Evolutionary conservation across 352 stramenopile species (phyloP).

Genomic region (Pythium biforme): DNA sequence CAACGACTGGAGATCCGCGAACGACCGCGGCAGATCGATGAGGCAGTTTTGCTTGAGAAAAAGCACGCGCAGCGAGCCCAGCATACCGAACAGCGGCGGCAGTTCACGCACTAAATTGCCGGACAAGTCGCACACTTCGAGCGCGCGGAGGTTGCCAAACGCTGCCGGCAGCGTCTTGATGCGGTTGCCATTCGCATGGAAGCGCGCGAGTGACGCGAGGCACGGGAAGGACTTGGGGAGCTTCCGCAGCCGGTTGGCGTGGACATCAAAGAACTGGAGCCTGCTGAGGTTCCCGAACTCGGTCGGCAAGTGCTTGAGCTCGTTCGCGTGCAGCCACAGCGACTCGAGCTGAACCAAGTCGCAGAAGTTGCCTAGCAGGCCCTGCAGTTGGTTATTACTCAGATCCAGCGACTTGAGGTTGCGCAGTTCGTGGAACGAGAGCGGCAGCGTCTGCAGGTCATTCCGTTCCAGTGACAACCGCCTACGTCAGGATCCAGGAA

Average conservation of each 20-base stretch:
- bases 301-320: slow-evolving; percentile 29
- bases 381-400: slow-evolving; percentile 43
- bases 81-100: slow-evolving; percentile 38
- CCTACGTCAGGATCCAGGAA: slow-evolving; percentile 29
- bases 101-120: slow-evolving; percentile 42
- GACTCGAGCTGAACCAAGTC: slow-evolving; percentile 36
- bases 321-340: slow-evolving; percentile 42
- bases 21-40: slow-evolving; percentile 40
- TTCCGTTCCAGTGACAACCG: slow-evolving; percentile 50
- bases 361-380: slow-evolving; percentile 54
- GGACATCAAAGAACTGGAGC: slow-evolving; percentile 42
- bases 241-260: slow-evolving; percentile 39
- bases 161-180: slow-evolving; percentile 39
- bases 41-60: slow-evolving; percentile 40
- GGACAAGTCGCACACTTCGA: slow-evolving; percentile 42
- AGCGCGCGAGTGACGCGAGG: slow-evolving; percentile 28
- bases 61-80: slow-evolving; percentile 31
- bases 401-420: slow-evolving; percentile 39
- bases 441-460: slow-evolving; percentile 47
- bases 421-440: slow-evolving; percentile 51
- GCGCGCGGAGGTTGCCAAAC: slow-evolving; percentile 43
- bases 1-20: slow-evolving; percentile 35
- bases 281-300: slow-evolving; percentile 42
- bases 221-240: slow-evolving; percentile 54
- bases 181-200: slow-evolving; percentile 48